Evolutionary conservation across 306 rosid species (phyloP).

Genomic region (Arachis stenosperma): DNA sequence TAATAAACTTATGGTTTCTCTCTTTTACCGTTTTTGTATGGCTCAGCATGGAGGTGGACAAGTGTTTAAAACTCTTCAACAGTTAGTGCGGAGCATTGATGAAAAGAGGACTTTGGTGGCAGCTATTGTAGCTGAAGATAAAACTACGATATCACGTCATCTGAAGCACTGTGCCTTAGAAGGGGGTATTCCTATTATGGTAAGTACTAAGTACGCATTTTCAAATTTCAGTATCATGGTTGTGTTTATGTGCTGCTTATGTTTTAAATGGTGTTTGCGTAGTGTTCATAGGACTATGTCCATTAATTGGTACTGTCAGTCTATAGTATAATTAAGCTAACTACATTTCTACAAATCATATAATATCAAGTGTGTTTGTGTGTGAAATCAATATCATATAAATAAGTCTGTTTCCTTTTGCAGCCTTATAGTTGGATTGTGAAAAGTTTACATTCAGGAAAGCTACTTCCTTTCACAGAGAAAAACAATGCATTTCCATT

Average conservation of each 20-base stretch:
- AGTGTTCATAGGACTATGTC: too few relatives aligned
- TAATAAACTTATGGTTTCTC: constrained; percentile 15
- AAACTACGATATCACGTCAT: constrained; percentile 66
- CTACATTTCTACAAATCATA: too few relatives aligned
- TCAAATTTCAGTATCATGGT: not conserved
- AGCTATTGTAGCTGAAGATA: constrained; percentile 65
- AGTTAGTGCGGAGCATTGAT: constrained; percentile 56
- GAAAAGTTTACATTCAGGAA: constrained; percentile 75
- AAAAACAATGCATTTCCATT: constrained; percentile 22
- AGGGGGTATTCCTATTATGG: constrained; percentile 64
- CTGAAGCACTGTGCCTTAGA: constrained; percentile 75
- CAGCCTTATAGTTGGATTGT: constrained; percentile 82
- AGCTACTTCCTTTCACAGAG: constrained; percentile 59
- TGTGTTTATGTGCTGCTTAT: not conserved
- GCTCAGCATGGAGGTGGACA: constrained; percentile 81
- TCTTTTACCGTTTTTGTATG: constrained; percentile 21
- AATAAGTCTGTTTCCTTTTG: constrained; percentile 32
- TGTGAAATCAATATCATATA: not conserved
- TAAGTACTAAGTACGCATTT: constrained; percentile 36
- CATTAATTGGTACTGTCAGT: too few relatives aligned
- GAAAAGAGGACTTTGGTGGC: constrained; percentile 53
- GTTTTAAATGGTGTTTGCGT: too few relatives aligned
- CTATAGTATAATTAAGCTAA: too few relatives aligned
- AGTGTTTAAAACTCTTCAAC: constrained; percentile 71
- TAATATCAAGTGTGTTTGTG: not conserved